Conservation (phyloP, 2,329 filamentous ascomycete genomes). For the Rutstroemia sp. region DNA sequence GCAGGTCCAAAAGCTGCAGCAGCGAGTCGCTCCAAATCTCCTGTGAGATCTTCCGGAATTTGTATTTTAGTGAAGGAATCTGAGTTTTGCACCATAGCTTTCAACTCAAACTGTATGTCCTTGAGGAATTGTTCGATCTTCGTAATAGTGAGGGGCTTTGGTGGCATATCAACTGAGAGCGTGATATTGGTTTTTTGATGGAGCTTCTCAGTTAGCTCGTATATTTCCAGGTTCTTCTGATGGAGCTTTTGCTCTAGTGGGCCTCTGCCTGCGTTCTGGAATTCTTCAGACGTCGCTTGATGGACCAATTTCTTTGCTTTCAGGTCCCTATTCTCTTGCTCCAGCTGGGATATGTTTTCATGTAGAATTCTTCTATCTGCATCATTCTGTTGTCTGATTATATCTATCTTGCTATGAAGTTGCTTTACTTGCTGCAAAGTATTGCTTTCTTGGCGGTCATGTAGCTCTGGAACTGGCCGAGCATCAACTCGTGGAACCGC, state of each 20-base stretch:
- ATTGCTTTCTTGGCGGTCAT: background rate
- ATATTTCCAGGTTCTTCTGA: background rate
- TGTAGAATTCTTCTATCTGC: background rate
- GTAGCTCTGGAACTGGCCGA: no score
- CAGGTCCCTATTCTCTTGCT: background rate
- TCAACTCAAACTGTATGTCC: background rate
- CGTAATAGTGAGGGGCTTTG: background rate
- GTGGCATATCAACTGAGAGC: background rate
- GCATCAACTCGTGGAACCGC: no score
- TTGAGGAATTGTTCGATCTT: background rate
- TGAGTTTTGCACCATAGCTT: constrained; percentile 2
- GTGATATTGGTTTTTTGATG: background rate
- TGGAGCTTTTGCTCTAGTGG: background rate
- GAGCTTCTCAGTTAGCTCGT: background rate
- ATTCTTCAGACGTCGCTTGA: background rate
- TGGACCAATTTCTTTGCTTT: background rate
- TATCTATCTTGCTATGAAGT: background rate
- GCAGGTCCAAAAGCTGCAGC: background rate
- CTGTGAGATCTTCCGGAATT: background rate
- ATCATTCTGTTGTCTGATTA: background rate
- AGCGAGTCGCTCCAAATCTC: background rate
- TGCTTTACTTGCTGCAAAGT: background rate
- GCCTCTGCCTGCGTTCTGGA: background rate
- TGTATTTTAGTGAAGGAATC: background rate
- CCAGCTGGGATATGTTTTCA: background rate